These are phyloP conservation scores for Akanthomyces dipterigenus DNA, from an alignment of 2,329 filamentous ascomycete genomes.

Conservation along the genomic window DNA sequence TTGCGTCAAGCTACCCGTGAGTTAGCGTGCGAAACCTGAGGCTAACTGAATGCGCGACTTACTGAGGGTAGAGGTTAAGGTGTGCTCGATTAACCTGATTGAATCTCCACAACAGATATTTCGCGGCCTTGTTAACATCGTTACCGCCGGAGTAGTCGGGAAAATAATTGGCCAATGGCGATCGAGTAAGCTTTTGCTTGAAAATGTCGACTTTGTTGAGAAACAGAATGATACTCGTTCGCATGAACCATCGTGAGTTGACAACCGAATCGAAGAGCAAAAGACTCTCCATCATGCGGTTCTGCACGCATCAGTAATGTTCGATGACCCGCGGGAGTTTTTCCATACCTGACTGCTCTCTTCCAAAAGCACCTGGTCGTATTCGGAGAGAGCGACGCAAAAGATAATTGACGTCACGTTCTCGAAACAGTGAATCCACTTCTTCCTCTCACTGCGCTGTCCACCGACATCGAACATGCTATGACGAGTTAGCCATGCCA, in stretches of 20 bases:
- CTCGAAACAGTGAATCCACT: conserved; percentile 99
- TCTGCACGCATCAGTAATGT: conserved; percentile 44
- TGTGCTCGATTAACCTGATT: conserved; percentile 97
- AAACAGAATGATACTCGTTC: conserved; percentile 97
- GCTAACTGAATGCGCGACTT: conserved; percentile 31
- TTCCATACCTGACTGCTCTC: conserved; percentile 84
- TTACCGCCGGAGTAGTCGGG: conserved; percentile 96
- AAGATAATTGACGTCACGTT: conserved; percentile 99
- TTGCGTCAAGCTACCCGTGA: conserved; percentile 71
- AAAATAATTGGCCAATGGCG: conserved; percentile 90
- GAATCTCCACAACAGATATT: conserved; percentile 96
- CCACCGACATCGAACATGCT: conserved; percentile 99
- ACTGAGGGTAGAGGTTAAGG: conserved; percentile 96
- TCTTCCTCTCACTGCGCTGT: conserved; percentile 94
- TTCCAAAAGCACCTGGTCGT: conserved; percentile 93
- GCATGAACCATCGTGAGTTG: conserved; percentile 98
- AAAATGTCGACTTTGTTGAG: conserved; percentile 99
- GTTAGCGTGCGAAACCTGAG: conserved; percentile 14
- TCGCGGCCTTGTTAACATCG: conserved; percentile 95
- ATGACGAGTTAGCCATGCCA: conserved; percentile 10
- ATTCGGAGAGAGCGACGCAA: conserved; percentile 95
- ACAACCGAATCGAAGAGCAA: conserved; percentile 97
- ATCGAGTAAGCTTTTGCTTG: conserved; percentile 85
- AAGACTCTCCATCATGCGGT: conserved; percentile 98
- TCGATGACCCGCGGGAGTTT: background rate